Evolutionary conservation across 108 stramenopile genomes (phyloP), one percentile per base, ranked within the genome.

Genomic region (Nitzschia putrida): DNA sequence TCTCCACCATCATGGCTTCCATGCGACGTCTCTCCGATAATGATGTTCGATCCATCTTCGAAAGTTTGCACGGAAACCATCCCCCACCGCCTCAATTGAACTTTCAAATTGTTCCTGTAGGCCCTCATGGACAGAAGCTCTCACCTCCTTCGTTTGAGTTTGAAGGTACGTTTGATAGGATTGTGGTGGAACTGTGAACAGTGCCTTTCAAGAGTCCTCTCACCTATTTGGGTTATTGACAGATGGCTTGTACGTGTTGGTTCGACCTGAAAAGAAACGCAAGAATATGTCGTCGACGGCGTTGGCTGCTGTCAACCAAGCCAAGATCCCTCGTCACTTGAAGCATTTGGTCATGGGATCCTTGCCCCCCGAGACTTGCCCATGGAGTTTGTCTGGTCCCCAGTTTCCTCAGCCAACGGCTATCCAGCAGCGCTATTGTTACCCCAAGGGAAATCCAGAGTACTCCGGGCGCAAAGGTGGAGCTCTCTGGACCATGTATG

Each of bases 341-440:
- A 47, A 50, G 9, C 68, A 79, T 69, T 41, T 72, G 16, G 56
- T 84, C 18, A 40, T 83, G 57, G 54, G 74, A 26, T 73, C 71
- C 7, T 34, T 44, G 12, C 76, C 73, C 20, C 43, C 67, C 10
- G 82, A 71, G 29, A 63, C 13, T 21, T 85, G 82, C 38, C 82
- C 77, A 43, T 92, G 90, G 90, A 75, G 73, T 38, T 58, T 92
- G 20, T 79, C 75, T 61, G 89, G 89, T 38, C 89, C 89, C 0
- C 85, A 85, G 59, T 86, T 82, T 71, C 83, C 89, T 11, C 78
- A 77, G 53, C 83, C 81, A 0, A 81, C 79, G 6, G 87, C 79
- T 4, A 78, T 89, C 53, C 86, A 89, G n/a, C 90, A 92, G 52
- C 82, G 90, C 26, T 92, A 92, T 60, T 89, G 86, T 49, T 92